Base-by-base conservation (phyloP, 2,329 filamentous ascomycete genomes). In the Nemania diffusa region DNA sequence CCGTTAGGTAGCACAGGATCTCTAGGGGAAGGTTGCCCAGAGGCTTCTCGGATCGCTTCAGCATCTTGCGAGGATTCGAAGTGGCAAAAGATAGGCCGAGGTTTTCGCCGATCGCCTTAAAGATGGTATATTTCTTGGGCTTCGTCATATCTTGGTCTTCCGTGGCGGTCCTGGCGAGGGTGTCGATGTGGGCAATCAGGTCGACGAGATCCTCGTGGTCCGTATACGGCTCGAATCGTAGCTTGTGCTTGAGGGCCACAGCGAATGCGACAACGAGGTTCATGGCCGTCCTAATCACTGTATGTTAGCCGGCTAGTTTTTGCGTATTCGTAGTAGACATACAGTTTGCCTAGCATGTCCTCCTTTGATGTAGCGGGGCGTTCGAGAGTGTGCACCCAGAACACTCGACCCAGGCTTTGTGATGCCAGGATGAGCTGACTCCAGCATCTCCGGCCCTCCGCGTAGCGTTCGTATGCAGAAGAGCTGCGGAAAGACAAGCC, bases 21-120 rank as follows among this genome's bases (percentile, higher is more conserved):
- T 97, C 93, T 8, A 95, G 83, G 0, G 93, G 93, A n/a, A 95
- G 84, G 78, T 97, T 94, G 62, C 93, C 93, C 13, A 95, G 84
- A 0, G 92, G 92, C 72, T 86, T 87, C 69, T 87, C 86, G 15
- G 91, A 87, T 50, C 87, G 85, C 84, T 96, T 96, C 79, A 96
- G 84, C 52, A 87, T 80, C 81, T 94, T 94, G 64, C 91, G 86
- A 0, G 93, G 93, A 79, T 96, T 96, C 59, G 89, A 91, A 65
- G 88, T 85, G 5, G 92, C 91, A 74, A 95, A 92, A 0, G 91
- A 88, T 5, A 97, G 79, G 3, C 93, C 93, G 0, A 97, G 85
- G 71, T 91, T 92, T 75, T 92, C 89, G 52, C 92, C 92, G 1
- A 86, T 78, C 1, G 82, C 80, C 79, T 93, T 92, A 81, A 90